These are phyloP conservation scores for Debaryomyces hansenii DNA, from an alignment of 805 yeast genomes.

Conservation along the genomic window DNA sequence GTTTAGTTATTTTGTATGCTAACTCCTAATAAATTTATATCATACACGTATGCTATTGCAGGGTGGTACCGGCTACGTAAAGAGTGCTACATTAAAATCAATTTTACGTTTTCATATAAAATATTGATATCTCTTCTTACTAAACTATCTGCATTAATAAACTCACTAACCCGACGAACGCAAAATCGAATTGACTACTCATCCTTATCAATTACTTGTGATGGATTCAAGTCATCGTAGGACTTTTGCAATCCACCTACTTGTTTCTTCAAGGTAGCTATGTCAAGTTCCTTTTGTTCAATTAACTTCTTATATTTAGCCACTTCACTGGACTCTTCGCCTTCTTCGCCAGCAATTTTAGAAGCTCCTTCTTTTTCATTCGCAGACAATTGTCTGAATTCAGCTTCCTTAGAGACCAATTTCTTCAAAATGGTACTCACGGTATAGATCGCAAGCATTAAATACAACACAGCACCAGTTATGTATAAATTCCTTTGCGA, in stretches of 20 bases:
- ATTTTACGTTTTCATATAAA: no score
- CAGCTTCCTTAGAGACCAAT: slow-evolving; percentile 46
- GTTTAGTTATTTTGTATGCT: no score
- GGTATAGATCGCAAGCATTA: slow-evolving; percentile 53
- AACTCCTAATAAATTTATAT: no score
- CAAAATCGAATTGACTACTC: not conserved
- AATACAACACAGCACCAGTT: slow-evolving; percentile 61
- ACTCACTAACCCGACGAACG: not conserved
- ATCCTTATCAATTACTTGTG: not conserved
- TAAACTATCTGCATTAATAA: no score
- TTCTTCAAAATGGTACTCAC: slow-evolving; percentile 53
- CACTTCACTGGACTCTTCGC: slow-evolving; percentile 20
- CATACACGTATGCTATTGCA: no score
- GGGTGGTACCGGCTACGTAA: no score
- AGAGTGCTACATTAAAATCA: no score
- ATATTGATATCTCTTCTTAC: no score
- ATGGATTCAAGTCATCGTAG: slow-evolving; percentile 40
- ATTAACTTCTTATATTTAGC: slow-evolving; percentile 37
- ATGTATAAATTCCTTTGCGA: slow-evolving; percentile 64
- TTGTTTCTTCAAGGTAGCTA: slow-evolving; percentile 51
- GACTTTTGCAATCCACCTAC: slow-evolving; percentile 49
- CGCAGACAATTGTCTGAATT: slow-evolving; percentile 21
- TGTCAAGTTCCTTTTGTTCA: slow-evolving; percentile 40
- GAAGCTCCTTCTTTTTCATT: not conserved
- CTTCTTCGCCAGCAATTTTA: slow-evolving; percentile 15